phyloP scores from a whole-genome alignment of 495 filamentous ascomycete species.

The Trichoderma parareesei region DNA sequence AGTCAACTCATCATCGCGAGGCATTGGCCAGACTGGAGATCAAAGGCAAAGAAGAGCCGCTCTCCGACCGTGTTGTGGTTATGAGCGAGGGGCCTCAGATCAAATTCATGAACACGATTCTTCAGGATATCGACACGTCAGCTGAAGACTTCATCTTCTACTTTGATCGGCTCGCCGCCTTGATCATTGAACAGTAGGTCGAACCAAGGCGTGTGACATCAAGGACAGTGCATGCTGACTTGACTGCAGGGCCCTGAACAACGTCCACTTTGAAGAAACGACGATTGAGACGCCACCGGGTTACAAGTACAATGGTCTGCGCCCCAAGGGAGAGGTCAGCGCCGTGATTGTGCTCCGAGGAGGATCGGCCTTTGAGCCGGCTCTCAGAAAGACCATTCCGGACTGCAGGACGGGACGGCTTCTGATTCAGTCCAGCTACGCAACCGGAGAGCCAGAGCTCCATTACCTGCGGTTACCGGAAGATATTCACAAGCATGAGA shows the following conservation, averaged over 20 bases:
- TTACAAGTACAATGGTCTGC: conserved; percentile 58
- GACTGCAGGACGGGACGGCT: conserved; percentile 85
- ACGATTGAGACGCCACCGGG: conserved; percentile 62
- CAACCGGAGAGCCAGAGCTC: conserved; percentile 81
- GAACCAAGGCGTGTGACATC: background rate
- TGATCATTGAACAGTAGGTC: conserved; percentile 75
- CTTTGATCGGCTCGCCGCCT: conserved; percentile 74
- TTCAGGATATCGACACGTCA: conserved; percentile 69
- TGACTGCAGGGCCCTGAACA: conserved; percentile 57
- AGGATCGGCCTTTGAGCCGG: conserved; percentile 79
- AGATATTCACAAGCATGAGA: conserved; percentile 60
- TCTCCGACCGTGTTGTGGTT: conserved; percentile 64
- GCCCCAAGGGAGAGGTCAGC: conserved; percentile 59
- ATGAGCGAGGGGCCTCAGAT: conserved; percentile 71
- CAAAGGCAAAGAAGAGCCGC: conserved; percentile 56
- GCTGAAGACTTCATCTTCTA: conserved; percentile 95
- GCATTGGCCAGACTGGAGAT: conserved; percentile 65
- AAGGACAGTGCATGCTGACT: conserved; percentile 13
- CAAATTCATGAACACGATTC: conserved; percentile 78
- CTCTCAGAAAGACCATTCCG: conserved; percentile 78
- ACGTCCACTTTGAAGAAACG: conserved; percentile 51
- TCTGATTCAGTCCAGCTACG: conserved; percentile 79
- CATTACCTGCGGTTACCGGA: conserved; percentile 75
- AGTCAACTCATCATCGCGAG: conserved; percentile 72
- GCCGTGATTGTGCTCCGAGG: conserved; percentile 85